Conservation (phyloP, 2,329 filamentous ascomycete genomes). For the Chaetomium globosum region DNA sequence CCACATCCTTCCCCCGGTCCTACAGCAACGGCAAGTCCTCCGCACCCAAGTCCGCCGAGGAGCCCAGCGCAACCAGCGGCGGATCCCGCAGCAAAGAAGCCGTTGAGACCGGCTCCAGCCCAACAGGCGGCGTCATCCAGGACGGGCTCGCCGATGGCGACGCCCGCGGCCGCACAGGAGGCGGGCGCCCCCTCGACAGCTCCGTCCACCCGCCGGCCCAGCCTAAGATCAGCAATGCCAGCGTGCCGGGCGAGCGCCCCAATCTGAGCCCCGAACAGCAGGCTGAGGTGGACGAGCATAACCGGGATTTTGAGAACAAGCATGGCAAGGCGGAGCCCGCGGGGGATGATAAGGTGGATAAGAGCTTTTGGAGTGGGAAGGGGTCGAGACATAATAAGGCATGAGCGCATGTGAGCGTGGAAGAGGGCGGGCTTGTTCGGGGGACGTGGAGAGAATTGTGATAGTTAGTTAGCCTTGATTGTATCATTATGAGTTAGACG, state of each 20-base stretch:
- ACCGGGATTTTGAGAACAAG: slow-evolving; percentile 58
- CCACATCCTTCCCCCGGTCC: neutral
- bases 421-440: neutral
- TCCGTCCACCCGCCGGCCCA: slow-evolving; percentile 44
- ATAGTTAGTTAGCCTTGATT: neutral
- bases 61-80: slow-evolving; percentile 38
- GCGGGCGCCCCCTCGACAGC: slow-evolving; percentile 44
- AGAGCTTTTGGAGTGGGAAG: slow-evolving; percentile 54
- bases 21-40: slow-evolving; percentile 29
- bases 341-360: slow-evolving; percentile 55
- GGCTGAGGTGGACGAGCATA: slow-evolving; percentile 61
- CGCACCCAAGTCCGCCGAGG: slow-evolving; percentile 36
- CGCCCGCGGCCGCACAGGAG: slow-evolving; percentile 46
- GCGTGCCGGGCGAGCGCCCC: slow-evolving; percentile 44
- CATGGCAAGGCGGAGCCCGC: slow-evolving; percentile 52
- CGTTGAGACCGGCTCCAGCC: slow-evolving; percentile 37
- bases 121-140: slow-evolving; percentile 33
- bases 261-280: slow-evolving; percentile 54
- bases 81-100: slow-evolving; percentile 46
- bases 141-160: slow-evolving; percentile 40
- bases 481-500: neutral
- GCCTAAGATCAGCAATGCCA: slow-evolving; percentile 57
- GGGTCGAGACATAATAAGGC: slow-evolving; percentile 38
- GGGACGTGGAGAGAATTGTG: neutral
- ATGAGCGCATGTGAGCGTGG: neutral